A percentile compares a stretch with the other conserved stretches of the same genome.
Conservation (phyloP, 768 basidiomycete genomes). For the Tephrocybe rancida region DNA sequence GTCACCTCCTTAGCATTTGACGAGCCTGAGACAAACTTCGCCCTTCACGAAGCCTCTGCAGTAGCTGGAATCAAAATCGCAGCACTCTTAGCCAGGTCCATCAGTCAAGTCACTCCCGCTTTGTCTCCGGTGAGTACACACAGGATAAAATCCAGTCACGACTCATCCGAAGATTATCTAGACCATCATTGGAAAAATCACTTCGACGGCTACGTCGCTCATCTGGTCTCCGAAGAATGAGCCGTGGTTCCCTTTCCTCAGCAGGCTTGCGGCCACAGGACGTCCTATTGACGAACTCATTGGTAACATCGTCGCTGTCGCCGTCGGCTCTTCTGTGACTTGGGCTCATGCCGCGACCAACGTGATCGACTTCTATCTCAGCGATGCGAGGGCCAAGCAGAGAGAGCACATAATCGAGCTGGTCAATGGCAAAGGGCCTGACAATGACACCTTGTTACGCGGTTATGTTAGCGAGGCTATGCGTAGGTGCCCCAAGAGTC, state of each 20-base stretch:
- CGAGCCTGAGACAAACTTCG: constrained; percentile 34
- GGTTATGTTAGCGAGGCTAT: constrained; percentile 57
- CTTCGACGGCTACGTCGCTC: background rate
- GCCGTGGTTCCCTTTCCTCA: constrained; percentile 40
- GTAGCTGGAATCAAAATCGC: constrained; percentile 30
- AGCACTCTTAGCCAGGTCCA: constrained; percentile 30
- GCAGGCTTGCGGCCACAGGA: constrained; percentile 34
- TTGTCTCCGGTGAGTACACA: constrained; percentile 27
- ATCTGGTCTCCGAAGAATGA: constrained; percentile 24
- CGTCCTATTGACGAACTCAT: constrained; percentile 22
- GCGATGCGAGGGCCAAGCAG: constrained; percentile 34
- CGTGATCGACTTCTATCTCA: constrained; percentile 56
- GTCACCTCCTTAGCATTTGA: constrained; percentile 27
- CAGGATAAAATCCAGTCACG: background rate
- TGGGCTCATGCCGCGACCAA: constrained; percentile 35
- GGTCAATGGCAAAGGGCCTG: constrained; percentile 26
- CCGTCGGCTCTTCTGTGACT: background rate
- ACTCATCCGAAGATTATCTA: background rate
- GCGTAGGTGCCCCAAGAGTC: constrained; percentile 33
- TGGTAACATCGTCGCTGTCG: background rate
- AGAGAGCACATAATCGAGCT: background rate
- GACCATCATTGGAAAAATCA: background rate
- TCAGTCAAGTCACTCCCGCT: constrained; percentile 24
- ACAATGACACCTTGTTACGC: constrained; percentile 36
- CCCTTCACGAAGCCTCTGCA: constrained; percentile 26